Conservation (phyloP, 352 stramenopile species). For the Pythium vanterpoolii region DNA sequence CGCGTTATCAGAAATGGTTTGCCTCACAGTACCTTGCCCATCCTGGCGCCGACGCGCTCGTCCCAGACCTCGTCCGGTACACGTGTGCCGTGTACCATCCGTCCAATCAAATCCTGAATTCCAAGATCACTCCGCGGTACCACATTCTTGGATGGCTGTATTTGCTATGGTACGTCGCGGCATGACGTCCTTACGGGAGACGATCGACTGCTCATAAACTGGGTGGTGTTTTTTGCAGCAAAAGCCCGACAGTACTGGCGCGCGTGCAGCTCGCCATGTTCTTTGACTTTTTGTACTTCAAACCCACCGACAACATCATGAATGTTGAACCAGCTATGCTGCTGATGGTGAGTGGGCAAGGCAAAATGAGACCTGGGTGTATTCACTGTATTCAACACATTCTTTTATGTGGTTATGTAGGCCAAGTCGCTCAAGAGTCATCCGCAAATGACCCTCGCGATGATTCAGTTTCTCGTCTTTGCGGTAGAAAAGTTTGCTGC, state of each 20-base stretch:
- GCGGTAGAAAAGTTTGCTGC: constrained; percentile 83
- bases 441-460: constrained; percentile 73
- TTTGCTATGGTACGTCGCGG: constrained; percentile 55
- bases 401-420: constrained; percentile 20
- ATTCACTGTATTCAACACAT: neutral
- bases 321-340: constrained; percentile 78
- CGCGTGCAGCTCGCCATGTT: constrained; percentile 85
- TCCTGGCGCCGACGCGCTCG: constrained; percentile 61
- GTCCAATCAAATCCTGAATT: constrained; percentile 75
- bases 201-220: neutral
- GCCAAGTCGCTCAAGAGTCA: constrained; percentile 86
- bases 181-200: neutral
- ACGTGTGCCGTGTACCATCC: constrained; percentile 83
- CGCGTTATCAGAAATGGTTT: constrained; percentile 87
- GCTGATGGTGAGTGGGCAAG: constrained; percentile 54
- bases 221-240: constrained; percentile 33
- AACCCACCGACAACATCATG: constrained; percentile 78
- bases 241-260: constrained; percentile 61
- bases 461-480: constrained; percentile 86
- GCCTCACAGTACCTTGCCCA: constrained; percentile 73
- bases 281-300: constrained; percentile 87
- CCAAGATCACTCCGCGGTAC: constrained; percentile 83
- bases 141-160: constrained; percentile 87
- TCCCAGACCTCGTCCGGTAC: constrained; percentile 80
- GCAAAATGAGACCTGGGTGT: neutral